These are phyloP conservation scores for Argentina anserina DNA, from an alignment of 306 rosid genomes.

Conservation along the genomic window DNA sequence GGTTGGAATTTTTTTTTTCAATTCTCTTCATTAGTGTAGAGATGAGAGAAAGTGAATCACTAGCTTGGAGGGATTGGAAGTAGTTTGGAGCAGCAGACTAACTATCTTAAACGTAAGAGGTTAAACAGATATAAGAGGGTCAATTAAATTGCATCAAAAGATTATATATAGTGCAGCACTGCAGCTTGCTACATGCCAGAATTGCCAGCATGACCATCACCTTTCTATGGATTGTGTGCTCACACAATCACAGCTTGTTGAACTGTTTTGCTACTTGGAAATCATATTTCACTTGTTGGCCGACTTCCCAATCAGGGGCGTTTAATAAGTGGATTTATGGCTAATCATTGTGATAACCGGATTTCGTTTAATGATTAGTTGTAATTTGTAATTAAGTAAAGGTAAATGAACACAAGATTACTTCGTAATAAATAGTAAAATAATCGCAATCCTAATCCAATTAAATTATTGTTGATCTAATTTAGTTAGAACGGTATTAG, in stretches of 20 bases:
- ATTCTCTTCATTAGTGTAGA: neutral
- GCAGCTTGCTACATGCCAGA: too few relatives aligned
- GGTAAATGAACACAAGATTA: neutral
- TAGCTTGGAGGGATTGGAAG: neutral
- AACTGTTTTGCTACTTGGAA: neutral
- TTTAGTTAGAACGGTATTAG: neutral
- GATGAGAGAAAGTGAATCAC: neutral
- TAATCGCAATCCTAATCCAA: neutral
- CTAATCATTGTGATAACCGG: neutral
- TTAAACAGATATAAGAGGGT: neutral
- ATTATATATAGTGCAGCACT: neutral
- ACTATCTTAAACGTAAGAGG: neutral
- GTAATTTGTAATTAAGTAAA: neutral
- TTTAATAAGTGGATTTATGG: neutral
- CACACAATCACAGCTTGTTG: neutral
- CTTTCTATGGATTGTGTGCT: neutral
- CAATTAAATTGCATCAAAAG: neutral
- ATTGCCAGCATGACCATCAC: neutral
- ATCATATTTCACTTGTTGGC: neutral
- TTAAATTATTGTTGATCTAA: neutral
- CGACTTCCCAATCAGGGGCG: neutral
- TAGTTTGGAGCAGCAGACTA: neutral
- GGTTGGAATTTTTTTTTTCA: neutral
- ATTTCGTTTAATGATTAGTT: neutral
- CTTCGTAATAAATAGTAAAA: neutral